Evolutionary conservation across 495 filamentous ascomycete species (phyloP), one percentile per base, ranked within the genome.

Genomic region (Xylaria flabelliformis): DNA sequence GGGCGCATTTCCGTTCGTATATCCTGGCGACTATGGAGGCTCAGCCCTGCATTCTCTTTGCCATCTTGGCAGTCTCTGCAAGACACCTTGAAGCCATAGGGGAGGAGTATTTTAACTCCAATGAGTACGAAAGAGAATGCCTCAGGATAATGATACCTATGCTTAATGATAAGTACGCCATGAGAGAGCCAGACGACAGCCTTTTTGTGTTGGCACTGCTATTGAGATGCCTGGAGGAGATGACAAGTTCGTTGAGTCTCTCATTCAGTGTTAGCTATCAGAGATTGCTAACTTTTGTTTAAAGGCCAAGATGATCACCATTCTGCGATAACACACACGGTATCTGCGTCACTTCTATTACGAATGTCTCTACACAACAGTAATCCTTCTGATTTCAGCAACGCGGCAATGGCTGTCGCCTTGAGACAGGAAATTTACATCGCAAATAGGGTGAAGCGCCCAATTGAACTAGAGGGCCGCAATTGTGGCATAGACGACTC

Each of bases 361-460:
- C 53, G 53, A 13, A 56, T 56, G 3, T 15, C 15, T 56, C 13
- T 56, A 6, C 53, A 56, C 9, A 56, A 32, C 53, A 56, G 29
- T 7, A 56, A 56, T 15, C 53, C 53, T 32, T 56, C 53, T 17
- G 53, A 56, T 10, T 32, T 56, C 53, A 56, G 53, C 53, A 56
- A 56, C 6, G 53, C 53, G 15, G 53, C 53, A 7, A 29, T 56
- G 26, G 53, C 53, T 32, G 53, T 56, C 12, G 53, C 53, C 24
- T 32, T 56, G 53, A 56, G 53, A 32, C 53, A 56, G 26, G 53
- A 56, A 56, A 56, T 56, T 32, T 56, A 56, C 26, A 56, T 56
- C 4, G 53, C 53, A 56, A 56, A 56, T 26, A 56, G 53, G 4
- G 26, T 56, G 26, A 56, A 56, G 4, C 53, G 53, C 26, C 53